A percentile compares a stretch with the other conserved stretches of the same genome.
phyloP scores from a whole-genome alignment of 495 filamentous ascomycete genomes.

The Neurospora cerealis region DNA sequence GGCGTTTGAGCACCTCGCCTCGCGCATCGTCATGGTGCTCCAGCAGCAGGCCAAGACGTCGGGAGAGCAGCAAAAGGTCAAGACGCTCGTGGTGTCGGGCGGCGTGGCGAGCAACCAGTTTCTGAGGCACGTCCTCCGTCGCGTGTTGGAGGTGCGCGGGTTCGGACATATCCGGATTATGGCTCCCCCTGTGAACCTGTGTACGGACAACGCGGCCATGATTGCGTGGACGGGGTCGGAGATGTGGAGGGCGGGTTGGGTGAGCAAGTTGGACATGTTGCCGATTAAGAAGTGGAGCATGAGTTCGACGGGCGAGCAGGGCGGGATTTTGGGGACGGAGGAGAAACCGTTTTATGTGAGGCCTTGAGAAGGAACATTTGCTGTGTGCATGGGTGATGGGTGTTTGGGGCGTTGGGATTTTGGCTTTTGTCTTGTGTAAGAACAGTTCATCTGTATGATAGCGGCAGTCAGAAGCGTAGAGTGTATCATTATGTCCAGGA shows the following conservation, averaged over 20 bases:
- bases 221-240: conserved; percentile 90
- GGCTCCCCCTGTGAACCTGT: conserved; percentile 64
- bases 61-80: conserved; percentile 15
- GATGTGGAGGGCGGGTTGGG: conserved; percentile 77
- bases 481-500: neutral
- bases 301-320: conserved; percentile 47
- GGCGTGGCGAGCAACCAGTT: conserved; percentile 82
- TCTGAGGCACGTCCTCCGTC: conserved; percentile 55
- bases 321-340: conserved; percentile 35
- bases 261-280: conserved; percentile 45
- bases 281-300: conserved; percentile 70
- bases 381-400: neutral
- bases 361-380: conserved; percentile 15
- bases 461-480: neutral
- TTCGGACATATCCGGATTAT: conserved; percentile 51
- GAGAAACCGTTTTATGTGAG: conserved; percentile 16
- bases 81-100: conserved; percentile 71
- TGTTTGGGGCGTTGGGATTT: neutral
- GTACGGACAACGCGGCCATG: conserved; percentile 98
- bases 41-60: conserved; percentile 2
- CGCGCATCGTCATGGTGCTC: conserved; percentile 59
- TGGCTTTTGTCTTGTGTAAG: neutral
- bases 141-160: conserved; percentile 52
- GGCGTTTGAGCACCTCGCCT: conserved; percentile 81
- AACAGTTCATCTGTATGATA: neutral